Evolutionary conservation across 306 rosid species (phyloP), one percentile per base, ranked within the genome.

Genomic region (Bauhinia variegata): DNA sequence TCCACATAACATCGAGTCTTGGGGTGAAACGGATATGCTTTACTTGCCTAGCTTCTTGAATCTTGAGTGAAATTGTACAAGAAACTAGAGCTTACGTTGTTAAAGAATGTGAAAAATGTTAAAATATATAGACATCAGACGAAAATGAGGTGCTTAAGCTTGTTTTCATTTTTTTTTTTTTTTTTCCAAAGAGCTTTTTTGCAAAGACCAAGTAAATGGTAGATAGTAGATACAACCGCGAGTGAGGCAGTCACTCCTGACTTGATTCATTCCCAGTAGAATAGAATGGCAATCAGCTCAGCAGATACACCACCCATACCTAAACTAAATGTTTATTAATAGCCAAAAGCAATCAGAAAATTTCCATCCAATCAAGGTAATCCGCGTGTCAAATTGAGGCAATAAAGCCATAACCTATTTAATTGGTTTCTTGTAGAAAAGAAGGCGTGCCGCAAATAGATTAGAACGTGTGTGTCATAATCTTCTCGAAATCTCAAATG

Each of bases 281-380:
- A 67, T 54, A 67, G n/a, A n/a, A n/a, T n/a, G n/a, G n/a, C n/a
- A n/a, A n/a, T n/a, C n/a, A n/a, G n/a, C n/a, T n/a, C n/a, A n/a
- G 85, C 74, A 81, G 91, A 77, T 87, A 59, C 67, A 87, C 70
- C 90, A 51, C 39, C 82, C 91, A 13, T 43, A 88, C 97, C 97
- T 82, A 85, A 81, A 72, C 62, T 43, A 7, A 33, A 57, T 36
- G n/a, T 28, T 38, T 32, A 30, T 51, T 36, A 46, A 49, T 28
- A n/a, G 6, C 2, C 66, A n/a, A 3, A 62, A 63, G 46, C 4
- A 64, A 30, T 32, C 18, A 13, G 10, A 50, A 62, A 74, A 33
- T 0, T 11, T 23, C 30, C 37, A 16, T 10, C 60, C 65, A 75
- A 55, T 46, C 6, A 30, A 47, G 15, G 23, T 13, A 16, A 19